A percentile compares a stretch with the other conserved stretches of the same genome.
phyloP scores from a whole-genome alignment of 2,329 filamentous ascomycete genomes.

The Trichoderma sp. region DNA sequence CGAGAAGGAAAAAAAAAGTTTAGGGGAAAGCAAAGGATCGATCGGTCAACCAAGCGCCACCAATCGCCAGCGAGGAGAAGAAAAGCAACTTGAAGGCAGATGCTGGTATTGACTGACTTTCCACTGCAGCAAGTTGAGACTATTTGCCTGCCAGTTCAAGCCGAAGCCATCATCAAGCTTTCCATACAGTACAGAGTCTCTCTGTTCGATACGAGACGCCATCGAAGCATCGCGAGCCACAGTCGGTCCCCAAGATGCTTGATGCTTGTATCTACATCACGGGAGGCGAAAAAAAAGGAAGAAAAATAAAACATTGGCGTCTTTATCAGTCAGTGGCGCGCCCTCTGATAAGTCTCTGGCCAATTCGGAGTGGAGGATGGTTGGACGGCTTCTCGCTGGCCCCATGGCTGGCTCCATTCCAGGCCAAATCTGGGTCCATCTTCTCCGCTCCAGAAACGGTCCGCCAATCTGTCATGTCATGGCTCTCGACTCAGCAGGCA shows the following conservation, averaged over 20 bases:
- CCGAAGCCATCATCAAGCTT: not conserved
- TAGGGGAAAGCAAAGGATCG: not conserved
- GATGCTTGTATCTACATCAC: not conserved
- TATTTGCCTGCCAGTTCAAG: not conserved
- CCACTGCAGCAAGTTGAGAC: not conserved
- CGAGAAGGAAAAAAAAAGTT: not conserved
- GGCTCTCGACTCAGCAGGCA: not conserved
- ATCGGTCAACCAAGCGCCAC: not conserved
- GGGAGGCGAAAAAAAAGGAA: constrained; percentile 8
- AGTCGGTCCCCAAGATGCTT: not conserved
- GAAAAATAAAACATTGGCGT: not conserved
- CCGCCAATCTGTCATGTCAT: constrained; percentile 10
- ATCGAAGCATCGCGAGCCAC: not conserved
- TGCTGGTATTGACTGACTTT: not conserved
- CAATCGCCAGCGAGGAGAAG: not conserved
- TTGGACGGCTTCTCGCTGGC: not conserved
- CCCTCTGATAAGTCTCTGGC: not conserved
- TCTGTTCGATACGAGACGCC: not conserved
- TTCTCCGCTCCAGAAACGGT: constrained; percentile 12
- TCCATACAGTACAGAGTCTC: not conserved
- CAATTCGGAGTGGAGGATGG: not conserved
- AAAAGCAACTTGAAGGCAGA: not conserved
- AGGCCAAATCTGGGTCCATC: not conserved
- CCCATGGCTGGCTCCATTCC: constrained; percentile 3
- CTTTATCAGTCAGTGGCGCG: constrained; percentile 19